Evolutionary conservation across 169 alveolate genomes (phyloP), one percentile per base, ranked within the genome.

Genomic region (Eimeria falciformis): DNA sequence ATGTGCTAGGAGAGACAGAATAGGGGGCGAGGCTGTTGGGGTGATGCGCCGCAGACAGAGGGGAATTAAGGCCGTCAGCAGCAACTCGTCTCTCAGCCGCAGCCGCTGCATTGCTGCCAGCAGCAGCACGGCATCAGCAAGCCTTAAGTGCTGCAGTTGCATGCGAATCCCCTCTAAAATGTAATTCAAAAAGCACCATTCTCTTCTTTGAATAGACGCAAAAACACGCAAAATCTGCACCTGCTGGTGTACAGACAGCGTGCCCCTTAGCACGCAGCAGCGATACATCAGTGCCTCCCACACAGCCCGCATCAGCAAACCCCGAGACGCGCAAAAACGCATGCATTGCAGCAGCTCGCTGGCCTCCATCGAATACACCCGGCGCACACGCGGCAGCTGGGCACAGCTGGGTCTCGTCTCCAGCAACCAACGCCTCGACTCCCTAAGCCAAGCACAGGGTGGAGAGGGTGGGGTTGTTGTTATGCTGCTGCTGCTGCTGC

Each of bases 91-190:
- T 2, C 29, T 12, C 12, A 62, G 73, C 37, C 25, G 73, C 37
- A 62, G 73, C 73, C 73, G 73, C 73, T 62, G 73, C 73, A 62
- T n/a, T 29, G 73, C 73, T 6, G 73, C 73, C 17, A 62, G n/a
- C 73, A 62, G 73, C 73, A 62, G 73, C 73, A 62, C 73, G 12
- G 81, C 53, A 47, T 33, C 81, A 5, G 47, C 25, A 6, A 68
- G 81, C 12, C 81, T 23, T 9, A 33, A 47, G 50, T 68, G 81
- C 53, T 68, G 81, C 50, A 1, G 45, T 47, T 68, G 81, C 50
- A 62, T 62, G 73, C 73, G 73, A n/a, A 62, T 14, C 11, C 37
- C 73, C n/a, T 62, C 73, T 1, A 62, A 29, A n/a, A 62, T 62
- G 29, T 14, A 62, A 62, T 62, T 62, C 17, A 62, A 6, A 62